phyloP scores from a whole-genome alignment of 176 grass and related monocot genomes.

The Cocos nucifera region DNA sequence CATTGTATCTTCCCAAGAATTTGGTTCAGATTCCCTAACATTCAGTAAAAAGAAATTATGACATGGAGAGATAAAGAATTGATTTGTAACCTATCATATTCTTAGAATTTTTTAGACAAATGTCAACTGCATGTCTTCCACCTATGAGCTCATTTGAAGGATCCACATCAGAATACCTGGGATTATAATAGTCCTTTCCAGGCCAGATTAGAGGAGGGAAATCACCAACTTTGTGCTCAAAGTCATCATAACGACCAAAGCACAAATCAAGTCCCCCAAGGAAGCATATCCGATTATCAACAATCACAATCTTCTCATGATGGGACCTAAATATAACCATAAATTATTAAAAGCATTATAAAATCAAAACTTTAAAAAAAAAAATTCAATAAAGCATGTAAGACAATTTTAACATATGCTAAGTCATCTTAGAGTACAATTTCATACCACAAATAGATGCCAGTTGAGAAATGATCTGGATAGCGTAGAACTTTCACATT shows the following conservation, averaged over 20 bases:
- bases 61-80: slow-evolving; percentile 12
- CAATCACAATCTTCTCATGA: slow-evolving; percentile 85
- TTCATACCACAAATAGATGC: slow-evolving; percentile 66
- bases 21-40: slow-evolving; percentile 75
- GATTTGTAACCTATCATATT: too few species aligned
- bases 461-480: slow-evolving; percentile 79
- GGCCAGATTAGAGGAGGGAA: slow-evolving; percentile 57
- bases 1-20: slow-evolving; percentile 87
- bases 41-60: slow-evolving; percentile 5
- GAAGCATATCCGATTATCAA: slow-evolving; percentile 83
- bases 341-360: too few species aligned
- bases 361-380: background rate
- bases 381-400: background rate
- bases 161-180: slow-evolving; percentile 35
- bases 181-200: slow-evolving; percentile 92
- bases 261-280: slow-evolving; percentile 83
- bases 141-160: too few species aligned
- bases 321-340: slow-evolving; percentile 52
- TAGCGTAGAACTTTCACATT: slow-evolving; percentile 89
- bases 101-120: too few species aligned
- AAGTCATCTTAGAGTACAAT: too few species aligned
- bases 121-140: too few species aligned
- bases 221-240: slow-evolving; percentile 60
- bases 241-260: slow-evolving; percentile 77
- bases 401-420: too few species aligned